These are phyloP conservation scores for Saccharum hybrid DNA, from an alignment of 202 grass and related monocot species.

Conservation along the genomic window DNA sequence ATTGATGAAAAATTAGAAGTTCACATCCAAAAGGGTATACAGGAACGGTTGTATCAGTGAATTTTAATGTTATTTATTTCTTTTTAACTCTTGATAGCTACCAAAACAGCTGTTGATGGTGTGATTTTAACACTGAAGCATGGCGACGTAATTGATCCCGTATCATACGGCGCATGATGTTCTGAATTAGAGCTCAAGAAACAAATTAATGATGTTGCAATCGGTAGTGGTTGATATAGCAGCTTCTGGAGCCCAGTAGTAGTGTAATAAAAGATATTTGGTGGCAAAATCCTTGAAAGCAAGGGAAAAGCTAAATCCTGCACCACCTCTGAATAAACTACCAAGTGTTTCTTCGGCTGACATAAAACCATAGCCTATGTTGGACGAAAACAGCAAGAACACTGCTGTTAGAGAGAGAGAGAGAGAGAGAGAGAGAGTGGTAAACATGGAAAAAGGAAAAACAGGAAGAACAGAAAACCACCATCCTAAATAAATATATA, in stretches of 20 bases:
- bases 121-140: not conserved
- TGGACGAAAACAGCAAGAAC: constrained; percentile 11
- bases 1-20: not conserved
- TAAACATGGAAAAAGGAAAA: not conserved
- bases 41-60: not conserved
- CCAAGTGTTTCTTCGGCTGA: constrained; percentile 14
- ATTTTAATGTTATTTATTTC: not conserved
- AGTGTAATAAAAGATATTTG: constrained; percentile 17
- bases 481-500: not conserved
- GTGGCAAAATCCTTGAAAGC: constrained; percentile 39
- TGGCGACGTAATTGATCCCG: not conserved
- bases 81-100: not conserved
- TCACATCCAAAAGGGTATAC: not conserved
- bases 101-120: not conserved
- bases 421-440: not conserved
- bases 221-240: constrained; percentile 26
- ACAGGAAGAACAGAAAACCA: not conserved
- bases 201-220: constrained; percentile 33
- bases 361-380: not conserved
- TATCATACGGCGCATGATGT: constrained; percentile 1
- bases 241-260: constrained; percentile 25
- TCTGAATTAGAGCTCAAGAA: constrained; percentile 32
- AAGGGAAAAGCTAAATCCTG: constrained; percentile 7
- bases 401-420: not conserved
- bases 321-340: constrained; percentile 20